Evolutionary conservation across 2,329 filamentous ascomycete species (phyloP).

Genomic region (Neophaeococcomyces aloes): DNA sequence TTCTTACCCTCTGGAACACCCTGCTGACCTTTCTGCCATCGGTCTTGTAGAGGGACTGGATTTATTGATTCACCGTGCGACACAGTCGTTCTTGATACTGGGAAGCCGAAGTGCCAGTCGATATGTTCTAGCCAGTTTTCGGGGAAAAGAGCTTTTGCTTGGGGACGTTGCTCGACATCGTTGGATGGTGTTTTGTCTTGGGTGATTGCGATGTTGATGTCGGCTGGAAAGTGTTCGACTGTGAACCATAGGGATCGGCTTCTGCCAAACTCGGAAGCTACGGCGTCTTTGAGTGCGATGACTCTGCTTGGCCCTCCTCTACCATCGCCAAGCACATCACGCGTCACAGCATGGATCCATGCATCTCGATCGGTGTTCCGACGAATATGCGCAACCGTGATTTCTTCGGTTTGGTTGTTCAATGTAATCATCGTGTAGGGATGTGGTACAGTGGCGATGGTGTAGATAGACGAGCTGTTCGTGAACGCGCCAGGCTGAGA

Average conservation of each 20-base stretch:
- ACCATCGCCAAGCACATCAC: constrained; percentile 54
- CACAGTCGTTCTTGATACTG: constrained; percentile 48
- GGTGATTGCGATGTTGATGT: constrained; percentile 17
- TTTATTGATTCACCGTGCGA: constrained; percentile 47
- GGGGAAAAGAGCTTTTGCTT: constrained; percentile 36
- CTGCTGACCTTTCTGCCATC: constrained; percentile 37
- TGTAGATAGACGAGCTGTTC: constrained; percentile 64
- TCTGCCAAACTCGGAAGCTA: constrained; percentile 57
- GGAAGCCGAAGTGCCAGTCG: constrained; percentile 84
- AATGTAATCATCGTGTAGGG: constrained; percentile 73
- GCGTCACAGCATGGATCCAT: constrained; percentile 65
- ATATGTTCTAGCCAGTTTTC: constrained; percentile 48
- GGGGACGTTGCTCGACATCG: constrained; percentile 15
- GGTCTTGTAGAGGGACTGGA: constrained; percentile 49
- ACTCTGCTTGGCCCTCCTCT: constrained; percentile 56
- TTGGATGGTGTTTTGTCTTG: constrained; percentile 23
- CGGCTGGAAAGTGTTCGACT: constrained; percentile 48
- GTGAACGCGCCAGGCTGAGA: constrained; percentile 56
- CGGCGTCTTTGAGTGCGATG: constrained; percentile 66
- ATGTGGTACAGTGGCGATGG: constrained; percentile 79
- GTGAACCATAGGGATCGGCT: constrained; percentile 69
- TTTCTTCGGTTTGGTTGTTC: constrained; percentile 47
- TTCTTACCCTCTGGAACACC: constrained; percentile 29
- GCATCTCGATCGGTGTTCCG: constrained; percentile 61
- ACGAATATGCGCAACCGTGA: constrained; percentile 53